Evolutionary conservation across 2,329 filamentous ascomycete species (phyloP), one percentile per base, ranked within the genome.

Genomic region (Periconia sp.): DNA sequence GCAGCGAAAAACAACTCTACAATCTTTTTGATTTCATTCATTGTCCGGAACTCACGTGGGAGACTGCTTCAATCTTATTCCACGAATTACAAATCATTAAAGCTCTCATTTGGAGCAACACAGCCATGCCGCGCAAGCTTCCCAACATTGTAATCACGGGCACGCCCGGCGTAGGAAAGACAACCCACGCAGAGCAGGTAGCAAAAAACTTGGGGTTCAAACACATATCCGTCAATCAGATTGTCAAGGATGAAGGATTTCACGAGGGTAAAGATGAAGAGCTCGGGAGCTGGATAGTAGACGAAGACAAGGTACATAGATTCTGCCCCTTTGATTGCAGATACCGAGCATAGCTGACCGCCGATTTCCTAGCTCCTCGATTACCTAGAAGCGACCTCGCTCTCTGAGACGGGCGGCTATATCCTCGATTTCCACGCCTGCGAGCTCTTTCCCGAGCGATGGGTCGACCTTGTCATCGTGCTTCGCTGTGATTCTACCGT

Each of bases 391-490:
- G 84, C 90, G 52, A 88, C 94, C 56, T 82, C 90, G 40, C 83
- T 74, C 15, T 53, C 60, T 54, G 48, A 87, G 58, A 77, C 83
- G 18, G 93, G 93, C 53, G 94, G 94, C 18, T 90, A 86, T 74
- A 86, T 99, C 63, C 89, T 99, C 68, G 94, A 99, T 77, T 99
- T 94, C 93, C 94, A 99, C 76, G 93, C 92, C 2, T 97, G 93
- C 77, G 94, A 97, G 67, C 77, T 97, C 19, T 97, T 97, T 69
- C 94, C 94, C 2, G 87, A 89, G 71, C 89, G 89, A 68, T 95
- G 92, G 91, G 89, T 99, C 69, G 94, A 99, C 72, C 83, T 99
- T 2, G 92, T 99, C 1, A 89, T 97, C 6, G 94, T 99, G 51
- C 75, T 99, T 58, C 83, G 94, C 44, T 91, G 90, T 52, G 86